phyloP scores from a whole-genome alignment of 495 filamentous ascomycete species.

The Thozetella sp. region DNA sequence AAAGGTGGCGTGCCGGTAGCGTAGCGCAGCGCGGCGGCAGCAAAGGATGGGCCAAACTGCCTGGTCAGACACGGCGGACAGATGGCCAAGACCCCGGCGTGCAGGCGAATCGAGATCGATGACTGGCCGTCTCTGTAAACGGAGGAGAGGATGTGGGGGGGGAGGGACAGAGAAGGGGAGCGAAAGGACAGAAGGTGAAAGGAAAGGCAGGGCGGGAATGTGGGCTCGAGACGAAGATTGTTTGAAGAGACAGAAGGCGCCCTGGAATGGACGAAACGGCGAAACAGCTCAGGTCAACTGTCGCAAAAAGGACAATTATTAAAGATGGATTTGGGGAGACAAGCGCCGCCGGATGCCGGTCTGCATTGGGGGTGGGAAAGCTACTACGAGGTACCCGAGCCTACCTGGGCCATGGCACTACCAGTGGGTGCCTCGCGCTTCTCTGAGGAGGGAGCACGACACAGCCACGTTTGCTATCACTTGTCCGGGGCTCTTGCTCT shows the following conservation, averaged over 20 bases:
- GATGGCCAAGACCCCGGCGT: not conserved
- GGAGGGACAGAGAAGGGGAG: not conserved
- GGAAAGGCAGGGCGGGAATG: not conserved
- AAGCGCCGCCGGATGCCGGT: conserved; percentile 1
- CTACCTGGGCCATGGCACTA: too few species aligned
- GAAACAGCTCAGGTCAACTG: not conserved
- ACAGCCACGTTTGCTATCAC: not conserved
- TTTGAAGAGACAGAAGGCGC: conserved; percentile 2
- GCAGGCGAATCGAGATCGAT: not conserved
- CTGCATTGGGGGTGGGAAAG: not conserved
- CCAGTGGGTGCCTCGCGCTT: not conserved
- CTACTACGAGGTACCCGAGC: too few species aligned
- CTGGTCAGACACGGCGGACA: not conserved
- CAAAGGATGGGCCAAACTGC: not conserved
- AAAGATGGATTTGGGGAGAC: not conserved
- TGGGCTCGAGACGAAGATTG: conserved; percentile 1
- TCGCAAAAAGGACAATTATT: conserved; percentile 2
- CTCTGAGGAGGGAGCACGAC: not conserved
- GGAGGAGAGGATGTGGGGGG: not conserved
- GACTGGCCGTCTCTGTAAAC: not conserved
- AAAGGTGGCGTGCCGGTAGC: too few species aligned
- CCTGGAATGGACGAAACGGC: conserved; percentile 3
- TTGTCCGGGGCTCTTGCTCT: too few species aligned
- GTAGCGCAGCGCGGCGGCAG: too few species aligned
- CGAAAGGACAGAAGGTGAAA: not conserved